A percentile compares a stretch with the other conserved stretches of the same genome.
phyloP scores from a whole-genome alignment of 2,329 filamentous ascomycete genomes.

The Fusarium pseudonygamai region DNA sequence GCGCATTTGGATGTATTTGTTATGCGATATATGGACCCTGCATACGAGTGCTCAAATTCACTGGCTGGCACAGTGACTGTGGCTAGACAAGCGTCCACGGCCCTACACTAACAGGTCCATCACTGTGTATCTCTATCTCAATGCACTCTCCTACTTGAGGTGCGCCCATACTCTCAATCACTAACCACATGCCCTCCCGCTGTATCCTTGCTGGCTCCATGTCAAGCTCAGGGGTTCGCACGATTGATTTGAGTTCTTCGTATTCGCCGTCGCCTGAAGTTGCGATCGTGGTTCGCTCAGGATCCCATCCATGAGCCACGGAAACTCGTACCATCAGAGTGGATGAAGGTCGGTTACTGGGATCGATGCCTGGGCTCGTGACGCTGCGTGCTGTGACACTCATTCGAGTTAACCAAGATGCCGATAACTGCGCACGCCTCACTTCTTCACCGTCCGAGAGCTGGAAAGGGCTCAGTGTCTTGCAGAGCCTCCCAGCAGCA shows the following conservation, averaged over 20 bases:
- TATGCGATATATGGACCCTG: background rate
- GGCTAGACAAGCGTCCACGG: slow-evolving; percentile 52
- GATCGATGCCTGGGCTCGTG: slow-evolving; percentile 33
- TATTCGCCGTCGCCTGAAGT: slow-evolving; percentile 79
- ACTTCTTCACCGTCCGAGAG: slow-evolving; percentile 57
- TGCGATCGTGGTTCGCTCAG: slow-evolving; percentile 71
- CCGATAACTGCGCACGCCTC: slow-evolving; percentile 52
- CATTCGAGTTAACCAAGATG: slow-evolving; percentile 67
- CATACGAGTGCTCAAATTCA: background rate
- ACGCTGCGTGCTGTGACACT: slow-evolving; percentile 47
- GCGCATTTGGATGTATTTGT: background rate
- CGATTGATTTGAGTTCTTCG: slow-evolving; percentile 70
- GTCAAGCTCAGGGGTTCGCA: slow-evolving; percentile 79
- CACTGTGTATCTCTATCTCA: slow-evolving; percentile 62
- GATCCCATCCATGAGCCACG: slow-evolving; percentile 77
- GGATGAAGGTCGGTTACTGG: slow-evolving; percentile 48
- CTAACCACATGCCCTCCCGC: slow-evolving; percentile 75
- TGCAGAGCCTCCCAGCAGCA: slow-evolving; percentile 77
- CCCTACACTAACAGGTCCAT: slow-evolving; percentile 55
- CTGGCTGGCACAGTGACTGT: background rate
- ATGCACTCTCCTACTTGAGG: slow-evolving; percentile 55
- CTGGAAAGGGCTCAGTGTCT: slow-evolving; percentile 64
- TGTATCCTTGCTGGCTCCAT: slow-evolving; percentile 70
- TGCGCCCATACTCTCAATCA: slow-evolving; percentile 81
- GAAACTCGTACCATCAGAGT: slow-evolving; percentile 72